Evolutionary conservation across 1,139 yeast genomes (phyloP).

Genomic region (Candida pseudoviswanathii): DNA sequence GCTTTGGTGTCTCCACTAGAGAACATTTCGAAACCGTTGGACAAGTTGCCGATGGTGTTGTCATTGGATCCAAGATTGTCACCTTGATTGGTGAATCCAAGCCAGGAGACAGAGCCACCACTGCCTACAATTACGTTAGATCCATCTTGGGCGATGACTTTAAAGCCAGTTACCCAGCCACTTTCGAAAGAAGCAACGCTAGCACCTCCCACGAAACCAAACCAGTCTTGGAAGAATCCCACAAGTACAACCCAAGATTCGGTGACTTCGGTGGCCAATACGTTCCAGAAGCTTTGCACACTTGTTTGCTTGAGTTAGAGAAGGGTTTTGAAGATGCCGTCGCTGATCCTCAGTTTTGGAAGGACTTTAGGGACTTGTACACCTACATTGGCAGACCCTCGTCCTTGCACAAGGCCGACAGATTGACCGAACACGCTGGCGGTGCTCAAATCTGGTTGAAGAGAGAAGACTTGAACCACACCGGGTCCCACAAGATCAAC

Average conservation of each 20-base stretch:
- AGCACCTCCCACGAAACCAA: constrained; percentile 27
- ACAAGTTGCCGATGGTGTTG: constrained; percentile 85
- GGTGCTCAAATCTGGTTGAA: constrained; percentile 98
- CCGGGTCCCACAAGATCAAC: constrained; percentile 97
- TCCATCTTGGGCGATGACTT: constrained; percentile 68
- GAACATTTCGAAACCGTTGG: constrained; percentile 87
- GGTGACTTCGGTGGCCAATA: constrained; percentile 99
- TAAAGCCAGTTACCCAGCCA: constrained; percentile 34
- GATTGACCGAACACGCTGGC: constrained; percentile 86
- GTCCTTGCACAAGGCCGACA: constrained; percentile 84
- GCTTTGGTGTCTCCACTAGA: constrained; percentile 94
- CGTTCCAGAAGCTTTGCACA: constrained; percentile 94
- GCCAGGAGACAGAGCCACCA: constrained; percentile 58
- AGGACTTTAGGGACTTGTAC: constrained; percentile 80
- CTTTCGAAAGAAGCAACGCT: constrained; percentile 22
- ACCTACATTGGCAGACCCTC: constrained; percentile 96
- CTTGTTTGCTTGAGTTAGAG: constrained; percentile 89
- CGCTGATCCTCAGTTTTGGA: constrained; percentile 91
- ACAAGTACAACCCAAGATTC: constrained; percentile 69
- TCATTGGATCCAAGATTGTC: constrained; percentile 87
- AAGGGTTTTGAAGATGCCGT: constrained; percentile 82
- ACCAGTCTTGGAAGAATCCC: constrained; percentile 54
- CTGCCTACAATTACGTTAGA: constrained; percentile 68
- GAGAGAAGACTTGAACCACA: constrained; percentile 96
- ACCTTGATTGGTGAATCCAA: constrained; percentile 66